Base-by-base conservation (phyloP, 1,284 basidiomycete species). In the Phylloporus sp. region DNA sequence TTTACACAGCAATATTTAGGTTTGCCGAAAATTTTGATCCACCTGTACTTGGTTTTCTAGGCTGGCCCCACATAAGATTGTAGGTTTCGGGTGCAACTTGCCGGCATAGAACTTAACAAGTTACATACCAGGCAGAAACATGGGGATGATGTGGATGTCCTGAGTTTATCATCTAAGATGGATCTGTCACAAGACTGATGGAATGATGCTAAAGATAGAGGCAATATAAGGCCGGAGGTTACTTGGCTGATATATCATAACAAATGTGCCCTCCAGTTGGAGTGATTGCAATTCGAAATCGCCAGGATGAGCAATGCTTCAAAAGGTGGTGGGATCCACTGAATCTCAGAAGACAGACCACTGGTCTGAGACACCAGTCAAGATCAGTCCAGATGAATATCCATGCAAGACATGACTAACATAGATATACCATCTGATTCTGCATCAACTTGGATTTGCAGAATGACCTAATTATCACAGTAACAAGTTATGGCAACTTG, bases 361-460 rank as follows among this genome's bases (percentile, higher is more conserved):
- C 28, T 97, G 90, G 76, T 98, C 97, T 96, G 68, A 24, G 64
- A 53, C 15, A 58, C 10, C 20, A 39, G 17, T 24, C 12, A 55
- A 47, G 20, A 39, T 53, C 40, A 32, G 63, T 37, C 15, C 58
- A 17, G 17, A 44, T 28, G 13, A 44, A 42, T 7, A 20, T n/a
- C 31, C 42, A 32, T 44, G 15, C 34, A 8, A n/a, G 61, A 52
- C 53, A 94, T 97, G 52, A 98, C 81, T 78, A 99, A 98, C 2
- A 96, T 97, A 58, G 95, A 97, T 63, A 98, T 92, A 76, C 99
- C 98, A 76, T 99, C 98, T 56, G 94, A n/a, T n/a, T n/a, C n/a
- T n/a, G n/a, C n/a, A n/a, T n/a, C 92, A 69, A n/a, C n/a, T 98
- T 97, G 80, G 98, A 99, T 69, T 90, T 91, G 39, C 97, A 87